Conservation (phyloP, 2,329 filamentous ascomycete species). For the Lecanicillium sp. region DNA sequence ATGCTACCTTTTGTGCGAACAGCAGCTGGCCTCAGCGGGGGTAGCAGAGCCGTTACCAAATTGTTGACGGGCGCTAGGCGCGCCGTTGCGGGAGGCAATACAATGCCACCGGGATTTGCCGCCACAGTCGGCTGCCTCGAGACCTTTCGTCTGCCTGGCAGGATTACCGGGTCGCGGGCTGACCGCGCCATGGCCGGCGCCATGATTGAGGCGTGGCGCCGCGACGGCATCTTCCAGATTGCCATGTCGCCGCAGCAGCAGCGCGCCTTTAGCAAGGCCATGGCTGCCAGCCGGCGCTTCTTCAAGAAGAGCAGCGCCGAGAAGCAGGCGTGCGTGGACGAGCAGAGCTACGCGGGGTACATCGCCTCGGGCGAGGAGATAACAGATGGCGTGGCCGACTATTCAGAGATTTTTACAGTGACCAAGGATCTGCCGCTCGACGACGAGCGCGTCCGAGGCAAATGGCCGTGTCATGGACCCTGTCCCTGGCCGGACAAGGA, state of each 20-base stretch:
- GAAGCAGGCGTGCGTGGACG: slow-evolving; percentile 39
- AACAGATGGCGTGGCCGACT: slow-evolving; percentile 43
- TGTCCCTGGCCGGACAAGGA: slow-evolving; percentile 40
- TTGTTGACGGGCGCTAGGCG: neutral
- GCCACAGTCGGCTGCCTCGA: slow-evolving; percentile 26
- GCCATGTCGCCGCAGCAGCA: slow-evolving; percentile 31
- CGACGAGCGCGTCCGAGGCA: slow-evolving; percentile 33
- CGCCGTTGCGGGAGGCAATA: neutral
- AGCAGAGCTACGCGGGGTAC: slow-evolving; percentile 41
- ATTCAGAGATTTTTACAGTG: slow-evolving; percentile 47
- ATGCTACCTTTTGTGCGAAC: neutral
- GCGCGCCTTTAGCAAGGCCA: slow-evolving; percentile 30
- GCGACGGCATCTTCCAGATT: slow-evolving; percentile 43
- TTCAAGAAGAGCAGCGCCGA: slow-evolving; percentile 30
- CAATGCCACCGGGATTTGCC: slow-evolving; percentile 24
- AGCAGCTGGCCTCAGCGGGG: neutral
- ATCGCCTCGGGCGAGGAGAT: slow-evolving; percentile 44
- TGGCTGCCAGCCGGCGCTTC: slow-evolving; percentile 32
- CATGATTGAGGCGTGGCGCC: slow-evolving; percentile 37
- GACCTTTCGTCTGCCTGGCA: slow-evolving; percentile 36
- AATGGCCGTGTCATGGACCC: slow-evolving; percentile 45
- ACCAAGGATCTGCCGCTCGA: slow-evolving; percentile 38
- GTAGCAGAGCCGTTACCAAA: neutral
- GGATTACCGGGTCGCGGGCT: slow-evolving; percentile 27
- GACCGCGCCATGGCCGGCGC: slow-evolving; percentile 33